These are phyloP conservation scores for Xylaria sp. DNA, from an alignment of 2,329 filamentous ascomycete species.

Conservation along the genomic window DNA sequence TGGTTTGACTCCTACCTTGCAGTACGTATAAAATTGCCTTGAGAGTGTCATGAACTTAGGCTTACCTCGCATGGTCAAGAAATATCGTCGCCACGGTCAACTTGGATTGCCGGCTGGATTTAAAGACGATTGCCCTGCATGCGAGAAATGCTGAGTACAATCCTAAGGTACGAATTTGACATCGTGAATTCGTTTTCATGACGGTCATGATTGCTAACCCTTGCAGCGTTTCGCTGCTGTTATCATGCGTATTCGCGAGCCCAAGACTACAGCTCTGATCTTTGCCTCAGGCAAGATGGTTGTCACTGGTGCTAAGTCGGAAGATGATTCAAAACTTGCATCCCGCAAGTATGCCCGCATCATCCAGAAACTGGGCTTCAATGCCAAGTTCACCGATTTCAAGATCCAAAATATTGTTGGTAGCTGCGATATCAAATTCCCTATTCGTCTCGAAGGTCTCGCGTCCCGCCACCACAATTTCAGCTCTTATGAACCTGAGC, in stretches of 20 bases:
- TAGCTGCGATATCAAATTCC: constrained; percentile 99
- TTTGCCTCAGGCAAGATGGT: constrained; percentile 99
- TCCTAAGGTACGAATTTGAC: constrained; percentile 74
- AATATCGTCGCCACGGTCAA: constrained; percentile 99
- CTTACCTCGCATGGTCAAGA: constrained; percentile 68
- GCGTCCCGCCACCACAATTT: constrained; percentile 99
- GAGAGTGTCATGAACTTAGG: constrained; percentile 47
- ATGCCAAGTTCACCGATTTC: constrained; percentile 99
- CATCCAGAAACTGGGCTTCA: constrained; percentile 99
- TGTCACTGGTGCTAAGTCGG: constrained; percentile 95
- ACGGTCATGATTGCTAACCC: constrained; percentile 27
- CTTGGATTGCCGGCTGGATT: constrained; percentile 92
- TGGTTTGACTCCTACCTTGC: constrained; percentile 89
- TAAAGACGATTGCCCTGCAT: constrained; percentile 98
- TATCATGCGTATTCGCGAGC: constrained; percentile 99
- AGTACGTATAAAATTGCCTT: constrained; percentile 77
- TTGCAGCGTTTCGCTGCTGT: constrained; percentile 94
- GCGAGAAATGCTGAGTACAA: constrained; percentile 99
- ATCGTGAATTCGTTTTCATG: constrained; percentile 19
- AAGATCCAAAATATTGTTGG: constrained; percentile 99
- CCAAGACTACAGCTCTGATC: constrained; percentile 97
- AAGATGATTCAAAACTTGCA: constrained; percentile 96
- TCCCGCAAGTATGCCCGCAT: constrained; percentile 98
- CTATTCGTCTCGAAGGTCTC: constrained; percentile 93
- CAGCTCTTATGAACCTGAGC: constrained; percentile 96